Evolutionary conservation across 768 basidiomycete genomes (phyloP), one percentile per base, ranked within the genome.

Genomic region (Leccinellum rugosiceps): DNA sequence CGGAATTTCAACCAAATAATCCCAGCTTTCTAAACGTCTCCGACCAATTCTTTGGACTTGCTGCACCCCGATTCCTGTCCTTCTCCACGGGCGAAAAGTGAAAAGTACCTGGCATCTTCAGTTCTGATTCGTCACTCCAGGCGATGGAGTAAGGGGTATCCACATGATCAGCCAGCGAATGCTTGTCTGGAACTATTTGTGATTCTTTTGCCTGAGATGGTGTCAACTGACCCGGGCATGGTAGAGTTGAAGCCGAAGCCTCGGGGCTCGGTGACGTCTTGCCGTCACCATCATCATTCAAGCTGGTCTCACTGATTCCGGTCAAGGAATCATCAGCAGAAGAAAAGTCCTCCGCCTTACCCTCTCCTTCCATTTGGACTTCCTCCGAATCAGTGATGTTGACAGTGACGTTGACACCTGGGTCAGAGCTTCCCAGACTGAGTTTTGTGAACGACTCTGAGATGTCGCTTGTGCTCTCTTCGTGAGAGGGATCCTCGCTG

Each of bases 81-180:
- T 43, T 47, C 41, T 63, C 61, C 15, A 7, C 45, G 34, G 48
- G 46, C 26, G 67, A 56, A 7, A 69, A 41, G 56, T 77, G 73
- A 59, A 84, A 83, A 30, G 80, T 79, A 10, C 84, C 83, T 2
- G 84, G 84, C 70, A 85, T 84, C 53, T 51, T 64, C 55, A 75
- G 59, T 34, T 75, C 73, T 21, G 68, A 56, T 26, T 76, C 74
- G 26, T 72, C 65, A 38, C 74, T 68, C 34, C 28, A 30, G 21
- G 50, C 57, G 2, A 44, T 46, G 25, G 55, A 56, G 10, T 31
- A 58, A 43, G 55, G 19, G 2, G 55, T 49, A n/a, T 49, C 63
- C 44, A 34, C 53, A n/a, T 15, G 55, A 21, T 45, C 51, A n/a
- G 31, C 52, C n/a, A 21, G 3, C 25, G 21, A 13, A 10, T 52